Conservation (phyloP, 169 alveolate genomes). For the Eimeria zaria region DNA sequence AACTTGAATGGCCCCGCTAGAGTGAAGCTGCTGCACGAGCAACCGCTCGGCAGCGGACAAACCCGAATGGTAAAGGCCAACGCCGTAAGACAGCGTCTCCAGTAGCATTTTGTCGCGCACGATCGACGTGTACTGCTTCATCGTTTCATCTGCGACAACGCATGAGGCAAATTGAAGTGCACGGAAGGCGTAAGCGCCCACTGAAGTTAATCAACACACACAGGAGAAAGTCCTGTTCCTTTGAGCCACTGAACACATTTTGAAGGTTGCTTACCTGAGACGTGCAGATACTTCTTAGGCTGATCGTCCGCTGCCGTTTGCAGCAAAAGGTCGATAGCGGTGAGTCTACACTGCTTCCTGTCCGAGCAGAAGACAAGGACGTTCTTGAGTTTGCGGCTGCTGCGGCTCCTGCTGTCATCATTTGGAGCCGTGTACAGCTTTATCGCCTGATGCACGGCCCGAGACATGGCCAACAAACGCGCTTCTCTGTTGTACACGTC, state of each 20-base stretch:
- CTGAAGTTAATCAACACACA: background rate
- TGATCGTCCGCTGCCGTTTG: constrained; percentile 91
- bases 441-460: constrained; percentile 94
- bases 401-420: constrained; percentile 79
- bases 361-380: constrained; percentile 97
- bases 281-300: constrained; percentile 86
- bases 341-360: constrained; percentile 96
- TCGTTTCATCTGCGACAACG: constrained; percentile 77
- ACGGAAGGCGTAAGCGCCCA: background rate
- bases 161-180: background rate
- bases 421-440: constrained; percentile 87
- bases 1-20: constrained; percentile 93
- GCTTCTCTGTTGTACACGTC: constrained; percentile 94
- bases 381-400: constrained; percentile 85
- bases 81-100: constrained; percentile 90
- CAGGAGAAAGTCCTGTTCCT: background rate
- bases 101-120: constrained; percentile 89
- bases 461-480: constrained; percentile 95
- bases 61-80: constrained; percentile 95
- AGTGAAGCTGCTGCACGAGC: constrained; percentile 91
- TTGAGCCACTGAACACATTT: background rate
- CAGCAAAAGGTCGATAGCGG: constrained; percentile 96
- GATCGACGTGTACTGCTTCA: constrained; percentile 83
- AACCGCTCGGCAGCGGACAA: constrained; percentile 91
- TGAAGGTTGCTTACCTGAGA: constrained; percentile 70